These are phyloP conservation scores for Trametes cinnabarina DNA, from an alignment of 768 basidiomycete species.

Conservation along the genomic window DNA sequence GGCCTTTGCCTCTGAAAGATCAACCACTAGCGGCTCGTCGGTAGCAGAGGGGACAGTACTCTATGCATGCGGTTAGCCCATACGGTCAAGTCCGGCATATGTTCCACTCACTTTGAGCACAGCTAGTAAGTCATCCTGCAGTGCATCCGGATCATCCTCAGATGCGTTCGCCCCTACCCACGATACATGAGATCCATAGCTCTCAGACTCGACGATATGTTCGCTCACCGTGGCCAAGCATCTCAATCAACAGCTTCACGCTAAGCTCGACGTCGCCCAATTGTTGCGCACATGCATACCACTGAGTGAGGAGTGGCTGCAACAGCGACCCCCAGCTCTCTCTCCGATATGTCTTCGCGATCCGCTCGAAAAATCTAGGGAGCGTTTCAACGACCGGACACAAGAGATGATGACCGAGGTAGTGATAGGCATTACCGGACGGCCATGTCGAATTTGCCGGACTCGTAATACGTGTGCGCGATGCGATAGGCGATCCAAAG, in stretches of 20 bases:
- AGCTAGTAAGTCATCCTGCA: conserved; percentile 72
- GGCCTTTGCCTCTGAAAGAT: conserved; percentile 60
- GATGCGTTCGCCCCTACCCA: conserved; percentile 35
- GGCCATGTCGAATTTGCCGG: conserved; percentile 84
- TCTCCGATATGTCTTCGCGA: conserved; percentile 81
- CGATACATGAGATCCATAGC: neutral
- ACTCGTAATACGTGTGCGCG: conserved; percentile 78
- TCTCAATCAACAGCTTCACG: conserved; percentile 75
- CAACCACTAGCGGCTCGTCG: conserved; percentile 57
- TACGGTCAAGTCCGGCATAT: neutral
- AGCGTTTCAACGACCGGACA: neutral
- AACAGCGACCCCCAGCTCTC: conserved; percentile 81
- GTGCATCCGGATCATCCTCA: conserved; percentile 44
- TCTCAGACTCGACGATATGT: conserved; percentile 1
- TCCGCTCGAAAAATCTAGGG: conserved; percentile 86
- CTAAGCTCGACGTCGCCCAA: conserved; percentile 76
- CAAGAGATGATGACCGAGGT: no score
- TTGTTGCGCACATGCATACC: conserved; percentile 81
- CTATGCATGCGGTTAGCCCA: conserved; percentile 36
- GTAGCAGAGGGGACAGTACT: conserved; percentile 64
- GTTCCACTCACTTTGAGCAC: conserved; percentile 58
- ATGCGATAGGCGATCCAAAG: conserved; percentile 92
- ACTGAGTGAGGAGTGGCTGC: conserved; percentile 67
- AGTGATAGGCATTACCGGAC: no score
- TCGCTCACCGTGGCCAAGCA: conserved; percentile 77